Evolutionary conservation across 75 land plant genomes (phyloP), one percentile per base, ranked within the genome.

Genomic region (Selaginella moellendorffii): DNA sequence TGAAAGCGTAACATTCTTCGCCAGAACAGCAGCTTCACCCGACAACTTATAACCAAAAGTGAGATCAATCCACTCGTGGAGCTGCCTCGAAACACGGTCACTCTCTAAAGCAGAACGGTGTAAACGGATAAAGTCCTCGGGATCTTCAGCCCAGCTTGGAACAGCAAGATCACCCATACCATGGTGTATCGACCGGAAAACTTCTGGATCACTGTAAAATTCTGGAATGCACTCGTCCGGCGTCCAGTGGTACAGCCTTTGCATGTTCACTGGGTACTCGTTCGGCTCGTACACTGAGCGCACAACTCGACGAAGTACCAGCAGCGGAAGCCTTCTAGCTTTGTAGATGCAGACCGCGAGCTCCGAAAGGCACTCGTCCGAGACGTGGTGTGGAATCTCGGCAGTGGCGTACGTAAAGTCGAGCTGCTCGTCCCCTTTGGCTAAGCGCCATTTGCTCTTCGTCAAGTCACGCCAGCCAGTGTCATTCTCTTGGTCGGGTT

Each of bases 181-280:
- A 62, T 74, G 46, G 68, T 90, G 84, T 54, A 72, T 53, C 20
- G 96, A 90, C 62, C 31, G 62, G 65, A 90, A 90, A 29, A 90
- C 72, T 51, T 65, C 77, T 21, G 96, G 76, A 75, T 90, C 96
- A 56, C 78, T 80, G 58, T 86, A 90, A 62, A 90, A 90, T 53
- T 90, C 96, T 10, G 96, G 96, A 73, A 90, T 84, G 68, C 90
- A 90, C 62, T 90, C 96, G 72, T 90, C 96, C 54, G 96, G 96
- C 2, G 96, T 90, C 96, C 96, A 90, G 36, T 90, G 96, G 61
- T 90, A 90, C 51, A 90, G 74, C 25, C 96, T 78, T 74, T 86
- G 90, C 91, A 90, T 83, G 58, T 53, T 83, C n/a, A 83, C 76
- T 65, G 96, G 96, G 75, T 90, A 90, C 75, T 90, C 96, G 74